These are phyloP conservation scores for Leccinum sublutescens DNA, from an alignment of 768 basidiomycete species.

Conservation along the genomic window DNA sequence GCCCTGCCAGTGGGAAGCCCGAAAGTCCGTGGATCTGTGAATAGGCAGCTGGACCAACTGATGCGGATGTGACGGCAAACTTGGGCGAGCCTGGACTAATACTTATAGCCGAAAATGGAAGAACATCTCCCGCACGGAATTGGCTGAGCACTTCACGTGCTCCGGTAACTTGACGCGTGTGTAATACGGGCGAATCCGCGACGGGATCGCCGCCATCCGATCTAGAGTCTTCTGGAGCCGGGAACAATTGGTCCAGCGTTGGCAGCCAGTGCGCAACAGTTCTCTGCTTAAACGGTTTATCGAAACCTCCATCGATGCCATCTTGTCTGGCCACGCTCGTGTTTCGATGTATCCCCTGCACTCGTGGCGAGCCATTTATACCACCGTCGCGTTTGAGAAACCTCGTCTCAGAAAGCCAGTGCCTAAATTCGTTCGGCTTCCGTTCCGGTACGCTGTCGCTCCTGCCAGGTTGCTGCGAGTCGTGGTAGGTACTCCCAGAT, in stretches of 20 bases:
- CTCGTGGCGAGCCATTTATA: conserved; percentile 13
- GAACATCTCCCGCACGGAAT: conserved; percentile 13
- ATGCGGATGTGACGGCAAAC: conserved; percentile 1
- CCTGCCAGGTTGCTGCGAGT: conserved; percentile 14
- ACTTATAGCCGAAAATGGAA: conserved; percentile 8
- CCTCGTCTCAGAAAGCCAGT: conserved; percentile 32
- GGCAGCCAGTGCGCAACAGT: conserved; percentile 9
- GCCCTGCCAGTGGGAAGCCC: conserved; percentile 25
- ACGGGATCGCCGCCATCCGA: conserved; percentile 6
- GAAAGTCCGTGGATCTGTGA: conserved; percentile 25
- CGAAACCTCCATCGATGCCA: conserved; percentile 2
- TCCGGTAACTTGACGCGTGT: conserved; percentile 11
- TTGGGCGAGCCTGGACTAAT: conserved; percentile 6
- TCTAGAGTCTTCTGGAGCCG: conserved; percentile 5
- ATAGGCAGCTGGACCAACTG: conserved; percentile 5
- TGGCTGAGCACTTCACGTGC: conserved; percentile 10
- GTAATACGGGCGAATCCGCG: conserved; percentile 30
- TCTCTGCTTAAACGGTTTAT: conserved; percentile 8
- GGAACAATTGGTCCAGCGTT: conserved; percentile 30
- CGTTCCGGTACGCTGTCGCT: conserved; percentile 10
- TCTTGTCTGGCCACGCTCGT: conserved; percentile 11
- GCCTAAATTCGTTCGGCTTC: conserved; percentile 28
- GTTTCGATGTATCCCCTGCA: conserved; percentile 13
- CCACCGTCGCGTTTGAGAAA: conserved; percentile 21
- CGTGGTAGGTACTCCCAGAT: conserved; percentile 14